phyloP scores from a whole-genome alignment of 345 rosid genomes.

The Euphorbia lathyris region DNA sequence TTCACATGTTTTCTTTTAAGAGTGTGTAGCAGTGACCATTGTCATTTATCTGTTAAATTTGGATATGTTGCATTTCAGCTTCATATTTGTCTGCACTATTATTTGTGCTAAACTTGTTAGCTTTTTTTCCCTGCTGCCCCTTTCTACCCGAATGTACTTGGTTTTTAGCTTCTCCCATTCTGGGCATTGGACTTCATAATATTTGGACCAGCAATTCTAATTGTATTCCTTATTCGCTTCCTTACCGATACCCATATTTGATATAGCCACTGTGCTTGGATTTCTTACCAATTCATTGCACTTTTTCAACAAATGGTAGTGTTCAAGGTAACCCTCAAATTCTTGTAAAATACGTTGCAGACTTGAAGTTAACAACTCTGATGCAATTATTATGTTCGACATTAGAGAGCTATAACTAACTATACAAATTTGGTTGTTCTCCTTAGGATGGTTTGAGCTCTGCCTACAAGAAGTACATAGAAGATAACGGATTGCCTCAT shows the following conservation, averaged over 20 bases:
- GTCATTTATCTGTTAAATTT: background rate
- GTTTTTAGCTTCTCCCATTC: background rate
- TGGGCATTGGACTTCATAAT: background rate
- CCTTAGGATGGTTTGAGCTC: constrained; percentile 90
- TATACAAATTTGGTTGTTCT: constrained; percentile 22
- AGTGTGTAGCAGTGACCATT: background rate
- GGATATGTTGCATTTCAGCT: background rate
- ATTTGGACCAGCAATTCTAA: background rate
- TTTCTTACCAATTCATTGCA: constrained; percentile 82
- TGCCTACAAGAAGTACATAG: constrained; percentile 67
- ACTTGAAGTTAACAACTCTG: constrained; percentile 7
- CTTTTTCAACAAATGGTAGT: constrained; percentile 88
- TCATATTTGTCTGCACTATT: background rate
- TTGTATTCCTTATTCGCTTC: background rate
- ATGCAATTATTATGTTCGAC: constrained; percentile 13
- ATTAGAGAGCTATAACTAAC: constrained; percentile 9
- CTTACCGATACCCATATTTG: background rate
- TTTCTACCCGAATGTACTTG: background rate
- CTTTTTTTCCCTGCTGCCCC: background rate
- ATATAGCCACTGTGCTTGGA: background rate
- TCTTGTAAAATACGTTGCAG: background rate
- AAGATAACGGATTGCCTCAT: constrained; percentile 59
- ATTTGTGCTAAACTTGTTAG: background rate
- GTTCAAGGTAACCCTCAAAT: constrained; percentile 62
- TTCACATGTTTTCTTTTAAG: background rate